Evolutionary conservation across 73 alveolate genomes (phyloP).

Genomic region (Effrenium voratum): DNA sequence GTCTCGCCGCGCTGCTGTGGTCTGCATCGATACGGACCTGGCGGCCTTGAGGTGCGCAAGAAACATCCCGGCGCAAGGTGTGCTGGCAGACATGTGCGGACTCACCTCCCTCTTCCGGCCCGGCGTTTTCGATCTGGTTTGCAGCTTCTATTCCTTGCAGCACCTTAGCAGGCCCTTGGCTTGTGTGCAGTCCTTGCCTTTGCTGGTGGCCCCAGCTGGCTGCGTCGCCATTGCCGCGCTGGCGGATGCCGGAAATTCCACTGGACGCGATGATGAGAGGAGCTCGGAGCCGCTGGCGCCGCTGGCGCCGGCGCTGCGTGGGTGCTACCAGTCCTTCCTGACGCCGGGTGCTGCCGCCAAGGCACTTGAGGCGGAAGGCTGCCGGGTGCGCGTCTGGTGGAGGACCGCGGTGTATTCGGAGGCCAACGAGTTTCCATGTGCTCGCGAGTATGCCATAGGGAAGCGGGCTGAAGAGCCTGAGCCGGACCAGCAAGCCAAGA

Average conservation of each 20-base stretch:
- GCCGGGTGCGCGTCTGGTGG: neutral
- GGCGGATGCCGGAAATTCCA: too few relatives aligned
- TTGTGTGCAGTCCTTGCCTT: neutral
- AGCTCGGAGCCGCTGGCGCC: too few relatives aligned
- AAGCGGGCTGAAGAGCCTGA: too few relatives aligned
- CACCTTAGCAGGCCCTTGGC: neutral
- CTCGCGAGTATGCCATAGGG: conserved; percentile 39
- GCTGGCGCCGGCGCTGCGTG: too few relatives aligned
- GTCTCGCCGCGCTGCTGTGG: conserved; percentile 3
- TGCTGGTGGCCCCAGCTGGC: neutral
- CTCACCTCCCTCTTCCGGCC: neutral
- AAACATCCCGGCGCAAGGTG: neutral
- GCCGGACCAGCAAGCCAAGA: too few relatives aligned
- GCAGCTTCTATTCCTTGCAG: conserved; percentile 47
- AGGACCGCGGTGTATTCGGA: neutral
- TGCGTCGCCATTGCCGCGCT: too few relatives aligned
- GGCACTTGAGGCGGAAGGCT: conserved; percentile 3
- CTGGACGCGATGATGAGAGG: too few relatives aligned
- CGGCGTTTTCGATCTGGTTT: conserved; percentile 12
- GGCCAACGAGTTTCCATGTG: conserved; percentile 35
- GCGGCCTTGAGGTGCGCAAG: neutral
- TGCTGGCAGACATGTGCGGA: conserved; percentile 28
- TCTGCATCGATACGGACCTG: neutral
- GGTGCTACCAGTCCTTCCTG: conserved; percentile 52
- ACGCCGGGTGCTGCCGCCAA: neutral